Percentiles rank a stretch among this genome's conserved stretches.
phyloP scores from a whole-genome alignment of 352 stramenopile species.

The Pythium grandisporangium region DNA sequence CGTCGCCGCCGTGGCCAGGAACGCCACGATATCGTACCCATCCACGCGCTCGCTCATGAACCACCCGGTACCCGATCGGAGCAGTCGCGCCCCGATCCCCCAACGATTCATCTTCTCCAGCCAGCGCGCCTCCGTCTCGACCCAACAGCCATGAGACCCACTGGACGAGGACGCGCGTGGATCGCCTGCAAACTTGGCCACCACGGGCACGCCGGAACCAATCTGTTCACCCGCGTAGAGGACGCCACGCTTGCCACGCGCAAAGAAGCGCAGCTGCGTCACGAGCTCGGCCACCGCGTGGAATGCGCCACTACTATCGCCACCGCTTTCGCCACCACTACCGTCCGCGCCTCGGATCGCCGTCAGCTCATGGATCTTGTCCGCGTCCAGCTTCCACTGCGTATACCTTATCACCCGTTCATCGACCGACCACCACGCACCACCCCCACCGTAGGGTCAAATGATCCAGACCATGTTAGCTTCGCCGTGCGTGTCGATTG shows the following conservation, averaged over 20 bases:
- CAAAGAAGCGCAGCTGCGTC: slow-evolving; percentile 42
- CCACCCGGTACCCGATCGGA: slow-evolving; percentile 33
- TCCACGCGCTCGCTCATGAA: slow-evolving; percentile 53
- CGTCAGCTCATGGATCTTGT: slow-evolving; percentile 47
- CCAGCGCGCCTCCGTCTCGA: slow-evolving; percentile 49
- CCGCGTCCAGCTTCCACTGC: slow-evolving; percentile 49
- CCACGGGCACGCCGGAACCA: slow-evolving; percentile 13
- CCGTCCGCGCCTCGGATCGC: slow-evolving; percentile 6
- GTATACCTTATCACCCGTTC: too few relatives aligned
- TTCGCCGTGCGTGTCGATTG: too few relatives aligned
- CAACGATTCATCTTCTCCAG: slow-evolving; percentile 51
- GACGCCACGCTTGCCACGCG: slow-evolving; percentile 52
- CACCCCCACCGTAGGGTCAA: too few relatives aligned
- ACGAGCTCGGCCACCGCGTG: slow-evolving; percentile 15
- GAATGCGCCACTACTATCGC: slow-evolving; percentile 1
- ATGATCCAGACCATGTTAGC: too few relatives aligned
- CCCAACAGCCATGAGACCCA: slow-evolving; percentile 14
- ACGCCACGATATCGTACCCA: slow-evolving; percentile 52
- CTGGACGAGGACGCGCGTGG: slow-evolving; percentile 13
- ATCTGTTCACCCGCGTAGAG: slow-evolving; percentile 32
- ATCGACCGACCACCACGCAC: too few relatives aligned
- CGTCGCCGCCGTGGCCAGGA: slow-evolving; percentile 22
- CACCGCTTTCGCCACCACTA: slow-evolving; percentile 1
- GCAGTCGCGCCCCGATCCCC: slow-evolving; percentile 38
- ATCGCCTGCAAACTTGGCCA: slow-evolving; percentile 34